Evolutionary conservation across 179 eudicot genomes (phyloP).

Genomic region (Corrigiola litoralis): DNA sequence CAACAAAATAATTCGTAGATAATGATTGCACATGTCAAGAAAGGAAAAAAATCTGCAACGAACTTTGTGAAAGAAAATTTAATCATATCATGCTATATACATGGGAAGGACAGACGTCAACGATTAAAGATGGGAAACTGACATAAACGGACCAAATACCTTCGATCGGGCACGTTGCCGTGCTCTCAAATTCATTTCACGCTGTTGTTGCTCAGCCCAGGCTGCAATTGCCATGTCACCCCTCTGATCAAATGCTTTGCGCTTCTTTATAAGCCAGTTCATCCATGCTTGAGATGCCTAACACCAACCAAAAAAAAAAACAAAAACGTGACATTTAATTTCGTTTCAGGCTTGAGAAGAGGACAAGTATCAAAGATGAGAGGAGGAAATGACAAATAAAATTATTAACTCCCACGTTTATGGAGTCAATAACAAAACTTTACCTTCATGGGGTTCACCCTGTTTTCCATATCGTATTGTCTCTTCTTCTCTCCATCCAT

Average conservation of each 20-base stretch:
- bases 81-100: too few species aligned
- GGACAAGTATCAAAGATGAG: not conserved
- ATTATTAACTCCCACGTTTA: too few species aligned
- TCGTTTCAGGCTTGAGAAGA: not conserved
- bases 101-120: too few species aligned
- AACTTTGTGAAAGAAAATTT: too few species aligned
- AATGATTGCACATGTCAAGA: too few species aligned
- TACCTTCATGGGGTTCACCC: constrained; percentile 93
- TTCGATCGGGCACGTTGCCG: constrained; percentile 88
- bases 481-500: constrained; percentile 69
- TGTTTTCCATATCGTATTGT: constrained; percentile 73
- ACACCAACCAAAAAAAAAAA: constrained; percentile 6
- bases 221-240: constrained; percentile 97
- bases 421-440: not conserved
- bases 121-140: not conserved
- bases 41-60: too few species aligned
- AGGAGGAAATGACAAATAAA: too few species aligned
- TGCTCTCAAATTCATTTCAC: constrained; percentile 70
- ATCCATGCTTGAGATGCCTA: constrained; percentile 98
- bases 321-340: not conserved
- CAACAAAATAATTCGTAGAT: too few species aligned
- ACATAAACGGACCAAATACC: constrained; percentile 29
- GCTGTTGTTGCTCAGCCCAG: constrained; percentile 99
- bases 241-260: constrained; percentile 90
- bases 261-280: constrained; percentile 91